These are phyloP conservation scores for Moniliophthora roreri DNA, from an alignment of 1,284 basidiomycete species.

Conservation along the genomic window DNA sequence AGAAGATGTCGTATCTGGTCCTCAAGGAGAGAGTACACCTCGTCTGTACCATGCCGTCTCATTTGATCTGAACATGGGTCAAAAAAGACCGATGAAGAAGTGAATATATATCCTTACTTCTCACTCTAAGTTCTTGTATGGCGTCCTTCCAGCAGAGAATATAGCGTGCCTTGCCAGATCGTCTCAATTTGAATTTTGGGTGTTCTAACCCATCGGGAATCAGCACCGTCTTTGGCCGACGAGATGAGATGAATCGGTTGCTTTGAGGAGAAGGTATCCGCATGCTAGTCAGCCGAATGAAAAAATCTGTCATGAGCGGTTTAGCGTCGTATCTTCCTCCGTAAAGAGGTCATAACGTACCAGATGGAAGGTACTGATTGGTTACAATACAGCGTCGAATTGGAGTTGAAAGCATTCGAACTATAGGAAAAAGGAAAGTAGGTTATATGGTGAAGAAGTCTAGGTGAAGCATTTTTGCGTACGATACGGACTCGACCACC, in stretches of 20 bases:
- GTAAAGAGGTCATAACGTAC: slow-evolving; percentile 31
- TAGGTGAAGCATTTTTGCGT: slow-evolving; percentile 27
- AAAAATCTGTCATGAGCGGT: slow-evolving; percentile 48
- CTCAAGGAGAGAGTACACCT: slow-evolving; percentile 40
- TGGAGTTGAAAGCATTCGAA: slow-evolving; percentile 70
- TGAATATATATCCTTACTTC: slow-evolving; percentile 24
- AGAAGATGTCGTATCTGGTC: slow-evolving; percentile 63
- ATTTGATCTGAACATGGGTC: too few relatives aligned
- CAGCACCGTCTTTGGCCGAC: slow-evolving; percentile 25
- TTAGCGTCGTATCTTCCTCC: slow-evolving; percentile 4
- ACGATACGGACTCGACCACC: slow-evolving; percentile 78
- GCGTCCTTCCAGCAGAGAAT: slow-evolving; percentile 56
- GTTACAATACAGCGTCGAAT: slow-evolving; percentile 56
- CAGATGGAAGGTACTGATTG: slow-evolving; percentile 52
- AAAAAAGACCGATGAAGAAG: too few relatives aligned
- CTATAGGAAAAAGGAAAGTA: too few relatives aligned
- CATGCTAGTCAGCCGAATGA: slow-evolving; percentile 59
- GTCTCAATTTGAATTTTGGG: slow-evolving; percentile 50
- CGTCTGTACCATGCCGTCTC: too few relatives aligned
- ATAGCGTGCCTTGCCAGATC: slow-evolving; percentile 47
- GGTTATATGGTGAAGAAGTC: slow-evolving; percentile 8
- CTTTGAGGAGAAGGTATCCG: slow-evolving; percentile 32
- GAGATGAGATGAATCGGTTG: slow-evolving; percentile 10
- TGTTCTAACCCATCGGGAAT: slow-evolving; percentile 72
- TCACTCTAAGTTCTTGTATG: slow-evolving; percentile 33